Evolutionary conservation across 1,139 yeast species (phyloP).

Genomic region (Suhomyces panamericanus): DNA sequence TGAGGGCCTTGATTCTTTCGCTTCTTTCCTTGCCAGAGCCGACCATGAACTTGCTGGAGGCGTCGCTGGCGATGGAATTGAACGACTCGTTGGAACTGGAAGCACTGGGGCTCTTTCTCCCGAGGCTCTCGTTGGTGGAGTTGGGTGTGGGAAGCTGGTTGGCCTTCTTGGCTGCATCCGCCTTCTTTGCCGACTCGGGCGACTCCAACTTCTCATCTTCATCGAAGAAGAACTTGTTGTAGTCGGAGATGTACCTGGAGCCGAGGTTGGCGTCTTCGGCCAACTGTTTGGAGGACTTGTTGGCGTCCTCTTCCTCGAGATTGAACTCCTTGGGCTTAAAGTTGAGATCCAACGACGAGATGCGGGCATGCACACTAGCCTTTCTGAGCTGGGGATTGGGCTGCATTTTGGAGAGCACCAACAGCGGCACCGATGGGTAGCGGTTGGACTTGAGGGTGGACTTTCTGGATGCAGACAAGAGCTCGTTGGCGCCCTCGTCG

Average conservation of each 20-base stretch:
- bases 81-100: conserved; percentile 28
- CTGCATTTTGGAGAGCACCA: conserved; percentile 10
- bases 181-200: conserved; percentile 8
- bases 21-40: conserved; percentile 24
- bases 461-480: conserved; percentile 33
- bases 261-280: conserved; percentile 16
- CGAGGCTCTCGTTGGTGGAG: conserved; percentile 17
- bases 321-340: conserved; percentile 24
- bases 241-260: conserved; percentile 36
- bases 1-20: conserved; percentile 16
- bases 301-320: conserved; percentile 15
- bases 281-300: conserved; percentile 14
- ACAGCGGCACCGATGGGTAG: conserved; percentile 39
- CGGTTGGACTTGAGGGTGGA: conserved; percentile 39
- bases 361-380: conserved; percentile 16
- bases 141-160: conserved; percentile 22
- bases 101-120: conserved; percentile 28
- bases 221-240: conserved; percentile 32
- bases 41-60: conserved; percentile 37
- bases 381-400: conserved; percentile 7
- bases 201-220: conserved; percentile 19
- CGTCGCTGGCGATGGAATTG: conserved; percentile 42
- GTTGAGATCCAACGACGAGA: conserved; percentile 29
- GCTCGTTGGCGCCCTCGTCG: conserved; percentile 19
- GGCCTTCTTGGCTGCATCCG: conserved; percentile 5